Percentiles rank a stretch among this genome's conserved stretches.
Evolutionary conservation across 2,329 filamentous ascomycete species (phyloP).

Genomic region (Ascochyta rabiei): DNA sequence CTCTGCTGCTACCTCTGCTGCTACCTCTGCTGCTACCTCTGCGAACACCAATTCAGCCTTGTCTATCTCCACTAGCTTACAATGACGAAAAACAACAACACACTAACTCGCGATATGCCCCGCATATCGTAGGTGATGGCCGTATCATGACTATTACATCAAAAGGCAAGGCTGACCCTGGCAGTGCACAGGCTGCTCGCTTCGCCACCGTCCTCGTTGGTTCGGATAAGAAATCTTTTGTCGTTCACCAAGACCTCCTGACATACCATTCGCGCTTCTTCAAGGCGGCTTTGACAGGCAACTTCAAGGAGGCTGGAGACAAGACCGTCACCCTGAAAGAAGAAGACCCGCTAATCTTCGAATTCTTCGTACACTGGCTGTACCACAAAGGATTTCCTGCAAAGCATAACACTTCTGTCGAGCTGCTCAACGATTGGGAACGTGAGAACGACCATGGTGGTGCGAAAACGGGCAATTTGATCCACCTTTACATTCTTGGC

Average conservation of each 20-base stretch:
- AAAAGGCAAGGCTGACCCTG: not conserved
- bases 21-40: not conserved
- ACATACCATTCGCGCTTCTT: not conserved
- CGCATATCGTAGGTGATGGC: not conserved
- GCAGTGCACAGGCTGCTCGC: not conserved
- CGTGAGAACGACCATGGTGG: not conserved
- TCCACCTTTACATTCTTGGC: slow-evolving; percentile 16
- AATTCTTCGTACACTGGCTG: slow-evolving; percentile 25
- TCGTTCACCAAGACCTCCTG: slow-evolving; percentile 1
- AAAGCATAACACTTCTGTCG: not conserved
- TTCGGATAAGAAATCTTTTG: not conserved
- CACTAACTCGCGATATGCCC: not conserved
- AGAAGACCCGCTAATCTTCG: slow-evolving; percentile 7
- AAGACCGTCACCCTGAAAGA: slow-evolving; percentile 13
- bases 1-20: not conserved
- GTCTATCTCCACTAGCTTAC: not conserved
- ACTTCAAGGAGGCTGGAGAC: slow-evolving; percentile 22
- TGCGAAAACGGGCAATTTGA: not conserved
- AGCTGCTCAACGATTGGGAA: not conserved
- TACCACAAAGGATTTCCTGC: slow-evolving; percentile 15
- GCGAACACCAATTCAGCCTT: not conserved
- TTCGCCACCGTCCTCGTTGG: slow-evolving; percentile 2
- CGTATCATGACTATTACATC: not conserved
- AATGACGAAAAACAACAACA: not conserved
- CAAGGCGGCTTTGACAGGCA: not conserved